Evolutionary conservation across 2,329 filamentous ascomycete genomes (phyloP).

Genomic region (Rutstroemia sp.): DNA sequence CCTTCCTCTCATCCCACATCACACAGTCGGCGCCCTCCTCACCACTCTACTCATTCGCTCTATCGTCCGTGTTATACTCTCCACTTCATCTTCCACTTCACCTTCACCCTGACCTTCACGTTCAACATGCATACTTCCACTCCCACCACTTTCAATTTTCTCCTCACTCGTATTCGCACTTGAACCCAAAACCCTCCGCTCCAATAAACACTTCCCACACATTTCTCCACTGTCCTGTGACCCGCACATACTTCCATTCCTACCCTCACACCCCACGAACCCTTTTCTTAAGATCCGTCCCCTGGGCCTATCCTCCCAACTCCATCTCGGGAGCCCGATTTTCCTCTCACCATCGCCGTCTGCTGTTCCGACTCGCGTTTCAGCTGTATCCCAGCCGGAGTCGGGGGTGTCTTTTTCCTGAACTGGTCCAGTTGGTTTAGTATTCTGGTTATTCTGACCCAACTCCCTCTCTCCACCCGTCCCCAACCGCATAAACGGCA

Average conservation of each 20-base stretch:
- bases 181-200: background rate
- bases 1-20: background rate
- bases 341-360: constrained; percentile 10
- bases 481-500: constrained; percentile 44
- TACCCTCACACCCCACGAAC: background rate
- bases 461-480: constrained; percentile 26
- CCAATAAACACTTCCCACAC: background rate
- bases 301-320: constrained; percentile 13
- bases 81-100: background rate
- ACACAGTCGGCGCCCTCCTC: no score
- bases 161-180: no score
- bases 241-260: constrained; percentile 14
- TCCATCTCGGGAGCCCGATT: constrained; percentile 16
- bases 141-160: no score
- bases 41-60: no score
- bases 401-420: background rate
- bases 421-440: no score
- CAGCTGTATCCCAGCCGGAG: background rate
- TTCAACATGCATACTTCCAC: no score
- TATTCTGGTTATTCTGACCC: background rate
- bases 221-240: constrained; percentile 15
- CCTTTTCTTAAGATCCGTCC: background rate
- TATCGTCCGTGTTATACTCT: background rate
- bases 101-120: no score
- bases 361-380: constrained; percentile 3